These are phyloP conservation scores for Stagonosporopsis vannaccii DNA, from an alignment of 2,329 filamentous ascomycete species.

Conservation along the genomic window DNA sequence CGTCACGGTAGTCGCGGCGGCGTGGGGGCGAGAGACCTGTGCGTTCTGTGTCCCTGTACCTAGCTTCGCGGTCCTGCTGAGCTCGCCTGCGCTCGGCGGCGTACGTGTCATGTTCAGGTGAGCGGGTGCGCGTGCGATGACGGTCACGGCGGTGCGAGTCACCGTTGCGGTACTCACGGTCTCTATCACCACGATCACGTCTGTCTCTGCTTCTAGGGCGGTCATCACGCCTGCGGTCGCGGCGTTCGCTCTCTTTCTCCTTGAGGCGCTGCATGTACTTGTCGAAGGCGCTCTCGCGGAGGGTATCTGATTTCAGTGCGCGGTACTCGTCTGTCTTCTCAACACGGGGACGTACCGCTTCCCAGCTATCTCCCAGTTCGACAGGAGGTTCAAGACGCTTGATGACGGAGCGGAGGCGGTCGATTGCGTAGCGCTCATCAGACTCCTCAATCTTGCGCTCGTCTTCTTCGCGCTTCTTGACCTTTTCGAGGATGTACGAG, in stretches of 20 bases:
- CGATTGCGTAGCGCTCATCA: slow-evolving; percentile 82
- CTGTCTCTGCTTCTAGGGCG: slow-evolving; percentile 56
- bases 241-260: slow-evolving; percentile 79
- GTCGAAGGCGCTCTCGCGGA: slow-evolving; percentile 84
- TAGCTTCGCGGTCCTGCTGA: slow-evolving; percentile 90
- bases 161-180: slow-evolving; percentile 51
- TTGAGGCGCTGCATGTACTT: slow-evolving; percentile 90
- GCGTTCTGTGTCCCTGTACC: slow-evolving; percentile 83
- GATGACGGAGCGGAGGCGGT: slow-evolving; percentile 83
- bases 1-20: slow-evolving; percentile 52
- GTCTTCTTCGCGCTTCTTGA: slow-evolving; percentile 80
- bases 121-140: slow-evolving; percentile 73
- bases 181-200: slow-evolving; percentile 48
- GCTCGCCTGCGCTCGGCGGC: slow-evolving; percentile 94
- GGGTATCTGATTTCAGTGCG: slow-evolving; percentile 81
- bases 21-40: slow-evolving; percentile 65
- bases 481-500: slow-evolving; percentile 86
- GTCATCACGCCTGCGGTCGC: slow-evolving; percentile 49
- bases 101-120: slow-evolving; percentile 91
- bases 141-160: slow-evolving; percentile 47
- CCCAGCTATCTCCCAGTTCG: slow-evolving; percentile 80
- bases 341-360: slow-evolving; percentile 81
- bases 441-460: slow-evolving; percentile 83
- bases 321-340: slow-evolving; percentile 84
- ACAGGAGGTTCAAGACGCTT: slow-evolving; percentile 91